phyloP scores from a whole-genome alignment of 306 rosid genomes.

The Quercus gilva region DNA sequence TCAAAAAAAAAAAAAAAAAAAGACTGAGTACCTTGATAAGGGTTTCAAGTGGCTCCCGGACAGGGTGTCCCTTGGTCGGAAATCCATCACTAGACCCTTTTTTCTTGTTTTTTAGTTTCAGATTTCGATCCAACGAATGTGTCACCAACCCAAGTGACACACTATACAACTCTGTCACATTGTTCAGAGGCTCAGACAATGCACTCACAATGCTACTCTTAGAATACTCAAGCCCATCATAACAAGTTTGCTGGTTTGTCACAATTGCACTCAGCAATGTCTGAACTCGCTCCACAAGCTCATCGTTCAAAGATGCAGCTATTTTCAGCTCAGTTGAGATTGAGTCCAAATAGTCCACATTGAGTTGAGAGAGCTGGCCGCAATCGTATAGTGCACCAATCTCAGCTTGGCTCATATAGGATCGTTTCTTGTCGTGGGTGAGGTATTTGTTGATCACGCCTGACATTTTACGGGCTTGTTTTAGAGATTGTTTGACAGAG shows the following conservation, averaged over 20 bases:
- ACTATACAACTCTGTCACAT: conserved; percentile 50
- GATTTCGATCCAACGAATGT: conserved; percentile 37
- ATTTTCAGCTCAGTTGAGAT: conserved; percentile 30
- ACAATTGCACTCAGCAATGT: conserved; percentile 67
- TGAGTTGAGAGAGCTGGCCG: conserved; percentile 48
- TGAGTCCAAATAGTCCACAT: conserved; percentile 49
- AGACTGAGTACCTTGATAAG: conserved; percentile 54
- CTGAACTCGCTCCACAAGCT: conserved; percentile 41
- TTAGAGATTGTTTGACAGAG: conserved; percentile 64
- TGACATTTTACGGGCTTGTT: conserved; percentile 50
- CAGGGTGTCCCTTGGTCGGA: not conserved
- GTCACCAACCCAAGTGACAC: conserved; percentile 67
- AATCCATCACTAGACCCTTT: not conserved
- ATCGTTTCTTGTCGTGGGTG: not conserved
- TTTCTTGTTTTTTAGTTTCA: conserved; percentile 26
- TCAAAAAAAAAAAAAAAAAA: no score
- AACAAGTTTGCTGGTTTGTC: conserved; percentile 76
- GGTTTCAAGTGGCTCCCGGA: conserved; percentile 49
- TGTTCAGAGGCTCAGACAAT: conserved; percentile 36
- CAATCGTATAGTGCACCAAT: conserved; percentile 58
- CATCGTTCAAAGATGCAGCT: conserved; percentile 20
- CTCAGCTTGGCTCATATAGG: conserved; percentile 24
- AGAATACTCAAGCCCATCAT: conserved; percentile 51
- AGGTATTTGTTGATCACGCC: conserved; percentile 32
- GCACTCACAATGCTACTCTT: conserved; percentile 39